Conservation (phyloP, 2,329 filamentous ascomycete species). For the Talaromyces sp. region DNA sequence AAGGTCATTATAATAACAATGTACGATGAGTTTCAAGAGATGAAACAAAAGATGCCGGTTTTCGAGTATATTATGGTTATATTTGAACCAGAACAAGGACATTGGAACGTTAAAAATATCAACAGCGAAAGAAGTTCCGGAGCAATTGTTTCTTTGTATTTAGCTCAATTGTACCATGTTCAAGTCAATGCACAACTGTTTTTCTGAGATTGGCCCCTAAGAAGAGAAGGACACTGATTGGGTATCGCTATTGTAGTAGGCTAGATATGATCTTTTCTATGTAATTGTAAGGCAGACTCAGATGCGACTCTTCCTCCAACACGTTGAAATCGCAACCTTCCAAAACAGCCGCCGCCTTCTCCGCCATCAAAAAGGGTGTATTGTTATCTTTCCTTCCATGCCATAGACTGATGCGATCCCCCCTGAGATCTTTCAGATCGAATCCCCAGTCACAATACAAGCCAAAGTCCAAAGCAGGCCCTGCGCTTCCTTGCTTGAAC, state of each 20-base stretch:
- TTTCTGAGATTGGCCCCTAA: too few species aligned
- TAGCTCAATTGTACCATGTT: too few species aligned
- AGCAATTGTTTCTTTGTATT: too few species aligned
- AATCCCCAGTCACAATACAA: constrained; percentile 12
- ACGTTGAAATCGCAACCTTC: not conserved
- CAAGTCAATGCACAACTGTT: too few species aligned
- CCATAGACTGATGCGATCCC: constrained; percentile 7
- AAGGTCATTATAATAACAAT: too few species aligned
- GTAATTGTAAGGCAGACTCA: constrained; percentile 1
- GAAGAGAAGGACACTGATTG: too few species aligned
- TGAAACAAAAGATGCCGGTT: too few species aligned
- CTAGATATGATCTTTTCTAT: not conserved
- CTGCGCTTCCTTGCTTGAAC: constrained; percentile 5
- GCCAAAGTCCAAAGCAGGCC: constrained; percentile 5
- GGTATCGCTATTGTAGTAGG: not conserved
- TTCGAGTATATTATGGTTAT: too few species aligned
- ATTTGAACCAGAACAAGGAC: too few species aligned
- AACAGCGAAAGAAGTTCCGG: too few species aligned
- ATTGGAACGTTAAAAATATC: too few species aligned
- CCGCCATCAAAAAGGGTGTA: constrained; percentile 7
- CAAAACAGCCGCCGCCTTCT: constrained; percentile 5
- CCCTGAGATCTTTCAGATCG: constrained; percentile 5
- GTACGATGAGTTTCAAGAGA: too few species aligned
- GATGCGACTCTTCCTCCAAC: constrained; percentile 8
- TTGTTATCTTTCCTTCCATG: constrained; percentile 20